phyloP scores from a whole-genome alignment of 139 green algal species.

The Micractinium sp. region DNA sequence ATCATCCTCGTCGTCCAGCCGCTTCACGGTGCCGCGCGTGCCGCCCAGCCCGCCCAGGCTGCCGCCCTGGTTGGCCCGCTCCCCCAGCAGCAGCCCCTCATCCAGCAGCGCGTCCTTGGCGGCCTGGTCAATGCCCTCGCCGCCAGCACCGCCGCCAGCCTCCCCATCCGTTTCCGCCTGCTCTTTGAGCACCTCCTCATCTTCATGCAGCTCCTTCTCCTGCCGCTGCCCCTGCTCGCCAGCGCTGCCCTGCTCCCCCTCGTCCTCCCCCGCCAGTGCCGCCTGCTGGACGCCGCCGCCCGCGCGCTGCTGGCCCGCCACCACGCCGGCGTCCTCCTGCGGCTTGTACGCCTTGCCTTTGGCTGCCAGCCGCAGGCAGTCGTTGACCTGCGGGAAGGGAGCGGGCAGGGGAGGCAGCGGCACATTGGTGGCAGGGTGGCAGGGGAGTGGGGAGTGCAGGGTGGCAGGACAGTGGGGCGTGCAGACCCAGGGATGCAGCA shows the following conservation, averaged over 20 bases:
- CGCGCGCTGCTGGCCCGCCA: background rate
- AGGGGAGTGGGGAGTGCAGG: background rate
- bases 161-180: background rate
- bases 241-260: background rate
- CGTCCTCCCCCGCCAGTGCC: background rate
- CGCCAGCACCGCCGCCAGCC: background rate
- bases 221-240: conserved; percentile 13
- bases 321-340: background rate
- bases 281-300: background rate
- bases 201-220: conserved; percentile 32
- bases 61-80: background rate
- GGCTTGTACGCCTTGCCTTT: conserved; percentile 2
- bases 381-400: conserved; percentile 12
- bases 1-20: background rate
- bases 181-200: background rate
- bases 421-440: background rate
- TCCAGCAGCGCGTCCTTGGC: conserved; percentile 1
- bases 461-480: background rate
- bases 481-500: background rate
- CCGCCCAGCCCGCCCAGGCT: background rate
- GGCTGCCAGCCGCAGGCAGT: conserved; percentile 27
- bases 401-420: background rate
- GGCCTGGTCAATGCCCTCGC: background rate
- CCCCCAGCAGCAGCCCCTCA: background rate
- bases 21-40: conserved; percentile 9